Evolutionary conservation across 805 yeast genomes (phyloP).

Genomic region (Komagataella populi): DNA sequence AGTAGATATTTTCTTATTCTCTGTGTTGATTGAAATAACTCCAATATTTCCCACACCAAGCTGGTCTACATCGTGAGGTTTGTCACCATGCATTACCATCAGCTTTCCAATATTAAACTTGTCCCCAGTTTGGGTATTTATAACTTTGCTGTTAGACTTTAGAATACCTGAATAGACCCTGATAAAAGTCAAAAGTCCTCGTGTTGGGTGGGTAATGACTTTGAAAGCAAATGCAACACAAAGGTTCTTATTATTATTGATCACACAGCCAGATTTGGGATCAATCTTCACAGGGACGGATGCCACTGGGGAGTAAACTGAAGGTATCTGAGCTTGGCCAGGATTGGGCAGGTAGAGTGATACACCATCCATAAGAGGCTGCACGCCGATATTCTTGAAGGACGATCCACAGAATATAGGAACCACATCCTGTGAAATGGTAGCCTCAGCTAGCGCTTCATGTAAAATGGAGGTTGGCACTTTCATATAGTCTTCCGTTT

Average conservation of each 20-base stretch:
- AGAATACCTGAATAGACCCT: conserved; percentile 80
- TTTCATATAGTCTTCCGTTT: conserved; percentile 55
- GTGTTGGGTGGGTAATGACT: conserved; percentile 71
- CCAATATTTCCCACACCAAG: conserved; percentile 80
- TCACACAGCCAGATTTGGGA: conserved; percentile 29
- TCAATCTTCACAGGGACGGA: conserved; percentile 22
- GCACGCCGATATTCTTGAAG: conserved; percentile 87
- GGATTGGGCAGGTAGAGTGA: conserved; percentile 77
- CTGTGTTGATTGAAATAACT: conserved; percentile 61
- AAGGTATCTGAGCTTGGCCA: conserved; percentile 44
- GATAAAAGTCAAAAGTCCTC: conserved; percentile 75
- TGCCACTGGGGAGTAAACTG: conserved; percentile 18
- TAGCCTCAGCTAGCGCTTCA: conserved; percentile 47
- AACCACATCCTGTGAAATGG: conserved; percentile 40
- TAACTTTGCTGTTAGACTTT: conserved; percentile 43
- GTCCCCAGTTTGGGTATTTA: conserved; percentile 58
- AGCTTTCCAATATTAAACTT: conserved; percentile 55
- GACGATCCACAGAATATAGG: conserved; percentile 93
- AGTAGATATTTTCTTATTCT: conserved; percentile 45
- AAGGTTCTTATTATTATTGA: conserved; percentile 44
- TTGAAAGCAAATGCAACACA: conserved; percentile 83
- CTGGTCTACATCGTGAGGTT: conserved; percentile 53
- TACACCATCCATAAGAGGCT: conserved; percentile 81
- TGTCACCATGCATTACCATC: conserved; percentile 79
- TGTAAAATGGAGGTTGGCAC: conserved; percentile 45